Base-by-base conservation (phyloP, 176 grass and related monocot genomes). In the Bothriochloa decipiens region DNA sequence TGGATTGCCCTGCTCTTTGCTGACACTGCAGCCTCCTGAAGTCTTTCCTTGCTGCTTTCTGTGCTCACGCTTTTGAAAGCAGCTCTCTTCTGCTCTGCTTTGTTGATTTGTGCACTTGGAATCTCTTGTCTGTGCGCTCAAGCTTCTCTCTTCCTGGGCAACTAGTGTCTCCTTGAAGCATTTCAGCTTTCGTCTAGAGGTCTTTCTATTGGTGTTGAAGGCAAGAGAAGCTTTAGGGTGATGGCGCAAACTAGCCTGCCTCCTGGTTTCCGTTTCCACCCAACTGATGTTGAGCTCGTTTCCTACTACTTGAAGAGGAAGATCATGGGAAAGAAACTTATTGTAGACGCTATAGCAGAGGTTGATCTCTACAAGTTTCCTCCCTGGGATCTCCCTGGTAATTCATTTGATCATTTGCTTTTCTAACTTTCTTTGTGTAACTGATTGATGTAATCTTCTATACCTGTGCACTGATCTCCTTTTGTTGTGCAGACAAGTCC, bases 361-460 rank as follows among this genome's bases (percentile, higher is more conserved):
- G 77, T 96, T 41, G 96, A 99, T 28, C 57, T 99, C 14, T 99
- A 99, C 85, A 99, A 96, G 67, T 96, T 84, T 87, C 70, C 93
- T 72, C 93, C 96, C 39, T 98, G 96, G 96, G 96, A 98, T 83
- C 93, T 99, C 65, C 91, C 86, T 84, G 88, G 93, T 99, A 96
- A 82, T 69, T 78, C 11, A 39, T 33, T 26, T 88, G 8, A 74
- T 26, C 57, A 27, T 65, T 4, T 32, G 69, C 39, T 75, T 77
- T 65, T 33, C 43, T 11, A 32, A 7, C 15, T 2, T 43, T 81
- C 20, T 45, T 36, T 40, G 1, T 58, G 27, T 22, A 39, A 20
- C 64, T 8, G 43, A 65, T 52, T 52, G 37, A 50, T 47, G 11
- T 77, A 12, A 20, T 15, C 10, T 77, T 8, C 14, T 40, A 61